Conservation (phyloP, 805 yeast genomes). For the Wickerhamiella brachini region DNA sequence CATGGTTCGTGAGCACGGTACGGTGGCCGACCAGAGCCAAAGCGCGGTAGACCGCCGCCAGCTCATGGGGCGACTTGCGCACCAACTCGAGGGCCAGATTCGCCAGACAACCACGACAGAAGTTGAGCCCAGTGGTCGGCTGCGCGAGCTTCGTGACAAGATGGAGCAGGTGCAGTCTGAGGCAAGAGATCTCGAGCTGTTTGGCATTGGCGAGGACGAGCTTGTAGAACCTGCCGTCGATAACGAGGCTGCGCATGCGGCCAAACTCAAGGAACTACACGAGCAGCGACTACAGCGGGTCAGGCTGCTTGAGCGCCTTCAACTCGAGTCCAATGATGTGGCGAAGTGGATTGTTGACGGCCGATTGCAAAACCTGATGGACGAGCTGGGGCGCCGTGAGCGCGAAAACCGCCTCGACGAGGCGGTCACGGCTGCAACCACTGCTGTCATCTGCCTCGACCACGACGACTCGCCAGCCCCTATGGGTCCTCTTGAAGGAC, state of each 20-base stretch:
- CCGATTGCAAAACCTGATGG: slow-evolving; percentile 12
- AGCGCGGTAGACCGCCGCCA: slow-evolving; percentile 1
- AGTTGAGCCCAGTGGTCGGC: slow-evolving; percentile 57
- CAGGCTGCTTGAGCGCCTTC: slow-evolving; percentile 59
- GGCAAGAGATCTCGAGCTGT: slow-evolving; percentile 76
- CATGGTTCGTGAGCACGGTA: slow-evolving; percentile 33
- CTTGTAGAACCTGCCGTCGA: not conserved
- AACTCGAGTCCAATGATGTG: slow-evolving; percentile 49
- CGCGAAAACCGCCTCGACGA: slow-evolving; percentile 2
- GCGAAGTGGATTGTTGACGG: slow-evolving; percentile 27
- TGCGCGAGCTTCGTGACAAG: slow-evolving; percentile 60
- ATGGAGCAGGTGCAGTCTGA: slow-evolving; percentile 77
- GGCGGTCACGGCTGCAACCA: not conserved
- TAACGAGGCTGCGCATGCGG: not conserved
- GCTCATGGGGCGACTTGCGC: slow-evolving; percentile 21
- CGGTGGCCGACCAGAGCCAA: not conserved
- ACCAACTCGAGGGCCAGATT: slow-evolving; percentile 27
- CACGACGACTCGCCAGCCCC: not conserved
- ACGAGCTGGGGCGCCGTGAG: slow-evolving; percentile 11
- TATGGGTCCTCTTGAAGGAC: not conserved
- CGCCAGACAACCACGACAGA: slow-evolving; percentile 12
- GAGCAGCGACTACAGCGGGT: slow-evolving; percentile 31
- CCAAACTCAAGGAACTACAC: slow-evolving; percentile 4
- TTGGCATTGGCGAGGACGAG: slow-evolving; percentile 66
- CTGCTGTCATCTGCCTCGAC: not conserved